Base-by-base conservation (phyloP, 148 eudicot genomes). In the Nyssa sinensis region DNA sequence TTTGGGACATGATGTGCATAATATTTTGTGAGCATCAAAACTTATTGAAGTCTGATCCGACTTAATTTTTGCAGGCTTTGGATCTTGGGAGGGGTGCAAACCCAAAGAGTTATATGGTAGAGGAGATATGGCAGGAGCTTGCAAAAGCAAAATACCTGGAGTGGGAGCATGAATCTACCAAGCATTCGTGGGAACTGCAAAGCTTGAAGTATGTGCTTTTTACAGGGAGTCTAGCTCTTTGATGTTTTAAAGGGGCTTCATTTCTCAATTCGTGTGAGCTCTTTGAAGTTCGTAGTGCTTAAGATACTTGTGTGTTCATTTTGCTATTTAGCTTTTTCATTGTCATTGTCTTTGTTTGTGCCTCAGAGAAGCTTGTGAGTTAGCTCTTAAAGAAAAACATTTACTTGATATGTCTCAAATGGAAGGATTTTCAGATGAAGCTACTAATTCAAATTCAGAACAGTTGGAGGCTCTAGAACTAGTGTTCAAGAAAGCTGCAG, bases 61-160 rank as follows among this genome's bases (percentile, higher is more conserved):
- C 29, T 60, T 63, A n/a, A 21, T 44, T 29, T 60, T 0, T 37
- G 65, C 37, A 90, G 97, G 94, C 98, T 72, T 81, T 92, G 85
- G 99, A 95, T 77, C 91, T 95, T 47, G 93, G 98, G 30, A 88
- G 90, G 79, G 99, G 89, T 69, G 87, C 88, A 49, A 79, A 88
- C 79, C 91, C 93, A 3, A 74, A 81, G 37, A 80, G 93, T 72
- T 89, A 86, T 79, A 88, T 85, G 82, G 94, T 92, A 23, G 99
- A 92, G 74, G 94, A 92, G 75, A 89, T 95, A 68, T 92, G 99
- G 99, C 89, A 88, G 78, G 93, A 86, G 86, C 90, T 95, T 68
- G 94, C 96, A 21, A 92, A 82, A 81, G 99, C 96, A 34, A 92
- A 85, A 80, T 92, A 92, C 81, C 37, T 84, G 78, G 76, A 82